Evolutionary conservation across 768 basidiomycete species (phyloP), one percentile per base, ranked within the genome.

Genomic region (Rickenella mellea): DNA sequence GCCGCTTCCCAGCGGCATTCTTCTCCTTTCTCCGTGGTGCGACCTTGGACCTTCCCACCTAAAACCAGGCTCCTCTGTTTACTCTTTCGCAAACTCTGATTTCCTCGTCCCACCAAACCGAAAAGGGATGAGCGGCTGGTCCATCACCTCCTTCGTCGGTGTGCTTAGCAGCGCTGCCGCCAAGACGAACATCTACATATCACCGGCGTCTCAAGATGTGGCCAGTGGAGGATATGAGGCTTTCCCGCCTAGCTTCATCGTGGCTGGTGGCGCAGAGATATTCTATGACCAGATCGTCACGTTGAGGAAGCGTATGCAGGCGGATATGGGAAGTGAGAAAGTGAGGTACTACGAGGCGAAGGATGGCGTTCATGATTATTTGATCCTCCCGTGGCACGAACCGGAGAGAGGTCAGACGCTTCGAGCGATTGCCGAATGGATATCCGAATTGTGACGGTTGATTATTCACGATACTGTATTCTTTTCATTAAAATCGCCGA

Each of bases 11-110:
- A 49, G 59, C 7, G 62, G 51, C 6, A 45, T 66, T 7, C 39
- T 69, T 5, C 51, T 68, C 11, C 55, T 65, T 31, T 66, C 65
- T 0, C 65, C 67, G 1, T 58, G 54, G 52, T 32, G 26, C 44
- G 41, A 49, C 39, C 45, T 47, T 40, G 49, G 48, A 21, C 21
- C 35, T 39, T 35, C n/a, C 3, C 39, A 48, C 25, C 39, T 35
- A 42, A 45, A n/a, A 17, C 41, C 50, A 26, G 41, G 47, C 25
- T 54, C 41, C 20, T 54, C 31, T 28, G 48, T 48, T 30, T 28
- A 30, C 35, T 41, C 32, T 17, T 22, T 31, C 14, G 37, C 28
- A 19, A 32, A 45, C 40, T 46, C 40, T 19, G 31, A 45, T 37
- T 19, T 17, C 30, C 15, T 43, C 49, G 49, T 14, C 15, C 33